Evolutionary conservation across 768 basidiomycete species (phyloP), one percentile per base, ranked within the genome.

Genomic region (Cystobasidium tubakii): DNA sequence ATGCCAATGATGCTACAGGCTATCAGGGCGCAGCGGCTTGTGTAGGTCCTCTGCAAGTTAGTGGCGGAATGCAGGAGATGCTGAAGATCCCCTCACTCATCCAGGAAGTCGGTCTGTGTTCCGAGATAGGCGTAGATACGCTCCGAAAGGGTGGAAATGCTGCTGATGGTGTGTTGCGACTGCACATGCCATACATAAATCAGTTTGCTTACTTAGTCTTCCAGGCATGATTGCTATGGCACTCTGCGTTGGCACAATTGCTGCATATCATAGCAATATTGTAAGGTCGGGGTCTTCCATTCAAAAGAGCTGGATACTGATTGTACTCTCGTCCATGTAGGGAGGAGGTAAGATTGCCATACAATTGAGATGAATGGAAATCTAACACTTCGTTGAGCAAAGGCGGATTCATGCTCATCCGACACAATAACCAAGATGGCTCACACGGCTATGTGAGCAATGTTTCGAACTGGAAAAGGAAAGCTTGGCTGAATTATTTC

Each of bases 391-490:
- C 39, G n/a, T 39, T 15, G 39, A 39, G 78, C 12, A 77, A 77
- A 10, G 79, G 79, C 70, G 79, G 79, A 0, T 80, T 80, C 76
- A 74, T 76, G 75, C 66, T 80, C 31, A 77, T 80, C 34, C 75
- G 79, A 27, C 78, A 73, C 75, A 75, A 75, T 43, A 74, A 73
- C 17, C 64, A 65, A 25, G 75, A 78, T 66, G 67, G 42, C 1
- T 79, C 78, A 77, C 65, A 76, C 57, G 31, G 77, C 55, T 43
- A 64, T 65, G 64, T 78, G 77, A 60, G 53, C 17, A 53, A 42
- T 21, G 55, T 36, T 25, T 10, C 27, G 10, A 65, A 57, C 39
- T 72, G 27, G 15, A 2, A 12, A 42, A 43, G n/a, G 43, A 42
- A 43, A 27, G 43, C 63, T 27, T 27, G 17, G 3, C 43, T 65